phyloP scores from a whole-genome alignment of 371 early-diverging fungal genomes.

The Dinochytrium kinnereticum region DNA sequence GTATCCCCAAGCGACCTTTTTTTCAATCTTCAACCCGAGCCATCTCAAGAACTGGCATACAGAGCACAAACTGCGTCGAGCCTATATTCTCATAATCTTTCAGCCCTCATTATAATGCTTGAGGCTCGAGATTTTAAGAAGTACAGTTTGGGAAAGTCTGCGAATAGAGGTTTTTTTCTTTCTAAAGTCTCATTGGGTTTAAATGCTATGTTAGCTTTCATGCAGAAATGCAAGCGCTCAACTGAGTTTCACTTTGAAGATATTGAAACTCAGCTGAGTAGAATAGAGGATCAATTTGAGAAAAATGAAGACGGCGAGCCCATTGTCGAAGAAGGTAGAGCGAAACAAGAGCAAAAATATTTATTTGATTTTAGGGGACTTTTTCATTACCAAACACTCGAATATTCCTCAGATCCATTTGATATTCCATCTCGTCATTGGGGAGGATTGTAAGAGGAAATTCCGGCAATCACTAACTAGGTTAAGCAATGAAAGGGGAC shows the following conservation, averaged over 20 bases:
- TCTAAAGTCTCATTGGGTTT: not conserved
- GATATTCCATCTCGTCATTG: constrained; percentile 72
- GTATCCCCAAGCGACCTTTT: constrained; percentile 12
- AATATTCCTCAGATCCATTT: constrained; percentile 76
- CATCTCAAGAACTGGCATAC: constrained; percentile 54
- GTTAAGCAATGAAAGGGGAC: constrained; percentile 38
- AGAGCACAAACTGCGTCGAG: constrained; percentile 74
- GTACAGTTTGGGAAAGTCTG: constrained; percentile 58
- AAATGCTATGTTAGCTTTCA: constrained; percentile 53
- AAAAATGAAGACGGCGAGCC: constrained; percentile 30
- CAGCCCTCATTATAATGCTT: constrained; percentile 68
- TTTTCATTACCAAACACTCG: constrained; percentile 78
- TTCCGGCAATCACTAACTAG: not conserved
- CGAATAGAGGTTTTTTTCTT: constrained; percentile 60
- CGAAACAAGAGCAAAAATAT: no score
- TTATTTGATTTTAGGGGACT: constrained; percentile 59
- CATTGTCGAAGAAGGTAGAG: constrained; percentile 58
- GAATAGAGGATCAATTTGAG: constrained; percentile 61
- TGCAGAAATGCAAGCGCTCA: constrained; percentile 68
- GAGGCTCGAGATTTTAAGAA: constrained; percentile 57
- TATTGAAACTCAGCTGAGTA: constrained; percentile 67
- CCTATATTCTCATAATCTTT: constrained; percentile 69
- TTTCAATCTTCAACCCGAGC: not conserved
- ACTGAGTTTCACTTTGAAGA: constrained; percentile 81
- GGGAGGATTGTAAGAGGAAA: constrained; percentile 51